Evolutionary conservation across 306 rosid genomes (phyloP), one percentile per base, ranked within the genome.

Genomic region (Oxytropis ochrocephala): DNA sequence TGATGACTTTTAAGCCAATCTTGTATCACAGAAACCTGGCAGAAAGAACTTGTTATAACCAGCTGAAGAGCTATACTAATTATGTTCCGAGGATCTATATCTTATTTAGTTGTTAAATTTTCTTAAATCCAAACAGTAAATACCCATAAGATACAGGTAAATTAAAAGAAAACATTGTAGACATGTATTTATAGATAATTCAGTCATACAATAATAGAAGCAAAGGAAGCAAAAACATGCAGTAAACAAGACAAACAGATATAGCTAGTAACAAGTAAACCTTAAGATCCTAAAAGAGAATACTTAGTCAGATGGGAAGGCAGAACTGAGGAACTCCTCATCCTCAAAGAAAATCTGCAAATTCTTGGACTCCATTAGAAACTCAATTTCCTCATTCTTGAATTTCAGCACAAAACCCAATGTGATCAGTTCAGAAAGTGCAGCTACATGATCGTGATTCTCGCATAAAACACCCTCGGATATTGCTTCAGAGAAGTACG

Each of bases 301-400:
- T 13, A 27, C 70, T 70, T 76, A 60, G 6, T 33, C n/a, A 46
- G 78, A 70, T 3, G 70, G 82, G 64, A 87, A 84, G n/a, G 75
- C 62, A 48, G 75, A 66, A 9, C 70, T 57, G 56, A 87, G 78
- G 77, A 89, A 87, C 12, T 78, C 72, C 39, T 80, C 86, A 67
- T 91, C 97, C 81, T 86, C 92, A 46, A 29, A 2, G 78, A 89
- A 85, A 33, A 81, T 75, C 59, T 80, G 87, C 83, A 90, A 62
- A 67, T 87, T 83, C 68, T 75, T 85, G 55, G 86, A 84, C 75
- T 82, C 86, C 94, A 90, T 82, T 10, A 82, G 66, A 59, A 86
- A 88, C 0, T 73, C 78, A 44, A 90, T 66, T 7, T 67, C 87
- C 41, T 70, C 86, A 46, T 78, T 85, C 11, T 90, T 71, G 56